Conservation (phyloP, 768 basidiomycete genomes). For the Amanita phalloides region DNA sequence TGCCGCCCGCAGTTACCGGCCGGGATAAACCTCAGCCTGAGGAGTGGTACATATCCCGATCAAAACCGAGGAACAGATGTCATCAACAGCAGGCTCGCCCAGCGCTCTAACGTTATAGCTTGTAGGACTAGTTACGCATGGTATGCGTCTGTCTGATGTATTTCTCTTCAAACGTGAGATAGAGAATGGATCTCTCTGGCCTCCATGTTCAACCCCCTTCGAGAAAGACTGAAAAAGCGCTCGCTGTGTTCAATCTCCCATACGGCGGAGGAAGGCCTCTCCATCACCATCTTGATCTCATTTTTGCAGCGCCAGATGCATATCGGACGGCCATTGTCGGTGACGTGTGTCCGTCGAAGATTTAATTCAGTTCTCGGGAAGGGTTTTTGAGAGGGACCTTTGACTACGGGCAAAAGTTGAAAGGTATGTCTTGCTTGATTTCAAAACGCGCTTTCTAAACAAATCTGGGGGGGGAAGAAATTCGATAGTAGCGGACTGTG, state of each 20-base stretch:
- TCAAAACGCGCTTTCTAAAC: not conserved
- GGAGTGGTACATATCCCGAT: constrained; percentile 73
- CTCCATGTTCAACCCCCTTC: constrained; percentile 46
- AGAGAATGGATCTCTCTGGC: constrained; percentile 32
- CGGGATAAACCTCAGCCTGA: constrained; percentile 59
- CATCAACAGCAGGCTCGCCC: constrained; percentile 37
- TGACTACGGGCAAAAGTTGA: constrained; percentile 62
- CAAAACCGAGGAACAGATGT: constrained; percentile 27
- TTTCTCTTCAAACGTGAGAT: not conserved
- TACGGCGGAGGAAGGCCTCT: constrained; percentile 22
- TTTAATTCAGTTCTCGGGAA: constrained; percentile 36
- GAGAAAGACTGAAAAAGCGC: constrained; percentile 19
- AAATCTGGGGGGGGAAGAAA: constrained; percentile 51
- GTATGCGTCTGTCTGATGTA: constrained; percentile 54
- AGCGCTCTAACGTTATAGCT: not conserved
- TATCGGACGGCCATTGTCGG: constrained; percentile 89
- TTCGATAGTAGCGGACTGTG: constrained; percentile 81
- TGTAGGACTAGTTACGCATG: constrained; percentile 64
- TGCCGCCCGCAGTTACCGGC: constrained; percentile 47
- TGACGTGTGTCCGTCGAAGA: not conserved
- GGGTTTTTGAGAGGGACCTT: constrained; percentile 84
- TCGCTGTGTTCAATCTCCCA: constrained; percentile 32
- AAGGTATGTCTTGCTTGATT: constrained; percentile 22
- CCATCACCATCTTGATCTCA: constrained; percentile 42
- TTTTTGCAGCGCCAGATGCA: constrained; percentile 62